These are phyloP conservation scores for Gynandropsis gynandra DNA, from an alignment of 345 rosid species.

Conservation along the genomic window DNA sequence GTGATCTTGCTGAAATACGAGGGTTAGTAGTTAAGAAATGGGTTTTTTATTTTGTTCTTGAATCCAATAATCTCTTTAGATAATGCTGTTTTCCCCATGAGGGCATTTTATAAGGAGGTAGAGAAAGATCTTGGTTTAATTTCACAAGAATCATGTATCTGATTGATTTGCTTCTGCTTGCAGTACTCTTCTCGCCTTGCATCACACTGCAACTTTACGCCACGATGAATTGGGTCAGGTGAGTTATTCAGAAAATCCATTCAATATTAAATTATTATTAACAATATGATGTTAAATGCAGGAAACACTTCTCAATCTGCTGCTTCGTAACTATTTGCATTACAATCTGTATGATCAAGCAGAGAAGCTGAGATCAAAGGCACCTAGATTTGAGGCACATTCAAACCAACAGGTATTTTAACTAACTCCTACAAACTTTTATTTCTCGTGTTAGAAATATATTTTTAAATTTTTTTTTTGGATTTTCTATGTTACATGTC, in stretches of 20 bases:
- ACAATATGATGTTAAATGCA: constrained; percentile 33
- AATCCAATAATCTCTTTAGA: background rate
- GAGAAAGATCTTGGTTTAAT: too few species aligned
- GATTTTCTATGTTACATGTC: too few species aligned
- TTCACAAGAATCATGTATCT: background rate
- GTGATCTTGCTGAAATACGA: constrained; percentile 79
- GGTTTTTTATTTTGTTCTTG: constrained; percentile 5
- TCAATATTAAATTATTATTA: constrained; percentile 1
- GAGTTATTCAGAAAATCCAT: constrained; percentile 1
- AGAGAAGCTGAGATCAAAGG: constrained; percentile 85
- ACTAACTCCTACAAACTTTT: background rate
- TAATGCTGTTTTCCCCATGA: background rate
- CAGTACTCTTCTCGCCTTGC: constrained; percentile 74
- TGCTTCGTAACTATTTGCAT: constrained; percentile 75
- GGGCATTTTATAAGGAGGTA: background rate
- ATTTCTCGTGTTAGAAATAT: background rate
- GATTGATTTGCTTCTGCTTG: constrained; percentile 7
- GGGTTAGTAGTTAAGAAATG: constrained; percentile 39
- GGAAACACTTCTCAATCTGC: constrained; percentile 84
- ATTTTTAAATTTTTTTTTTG: background rate
- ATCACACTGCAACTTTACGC: constrained; percentile 73
- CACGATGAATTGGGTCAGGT: constrained; percentile 94
- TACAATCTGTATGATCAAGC: constrained; percentile 85
- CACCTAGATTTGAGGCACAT: constrained; percentile 88
- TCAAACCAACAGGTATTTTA: constrained; percentile 72